Conservation (phyloP, 2,329 filamentous ascomycete genomes). For the Stromatinia cepivora region DNA sequence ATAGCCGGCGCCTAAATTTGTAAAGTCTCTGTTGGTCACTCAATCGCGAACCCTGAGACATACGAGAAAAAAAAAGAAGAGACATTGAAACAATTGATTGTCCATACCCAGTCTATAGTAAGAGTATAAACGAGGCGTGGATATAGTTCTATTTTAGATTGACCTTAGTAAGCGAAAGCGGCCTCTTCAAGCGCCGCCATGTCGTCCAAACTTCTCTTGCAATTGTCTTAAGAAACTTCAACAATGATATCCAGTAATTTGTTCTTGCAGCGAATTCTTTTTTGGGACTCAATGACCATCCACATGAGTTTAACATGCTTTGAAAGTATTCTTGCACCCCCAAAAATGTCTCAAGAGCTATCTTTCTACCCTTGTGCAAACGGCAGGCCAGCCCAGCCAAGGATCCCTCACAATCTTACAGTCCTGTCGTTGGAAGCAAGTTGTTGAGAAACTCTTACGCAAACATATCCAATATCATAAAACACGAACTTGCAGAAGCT, state of each 20-base stretch:
- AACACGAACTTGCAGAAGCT: slow-evolving; percentile 16
- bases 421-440: slow-evolving; percentile 3
- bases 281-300: background rate
- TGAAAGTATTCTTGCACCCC: background rate
- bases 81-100: background rate
- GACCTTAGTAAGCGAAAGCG: slow-evolving; percentile 11
- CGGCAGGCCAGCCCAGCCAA: background rate
- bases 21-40: background rate
- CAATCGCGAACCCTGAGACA: background rate
- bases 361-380: slow-evolving; percentile 9
- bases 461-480: slow-evolving; percentile 1
- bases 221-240: background rate
- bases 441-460: slow-evolving; percentile 2
- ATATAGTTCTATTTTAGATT: background rate
- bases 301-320: background rate
- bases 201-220: background rate
- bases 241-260: background rate
- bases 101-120: background rate
- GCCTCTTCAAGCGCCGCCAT: background rate
- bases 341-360: background rate
- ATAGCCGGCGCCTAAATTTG: slow-evolving; percentile 12
- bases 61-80: background rate
- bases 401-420: background rate
- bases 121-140: background rate
- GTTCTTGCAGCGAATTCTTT: background rate